Conservation (phyloP, 192 early-diverging fungal species). For the Bifiguratus adelaidae region DNA sequence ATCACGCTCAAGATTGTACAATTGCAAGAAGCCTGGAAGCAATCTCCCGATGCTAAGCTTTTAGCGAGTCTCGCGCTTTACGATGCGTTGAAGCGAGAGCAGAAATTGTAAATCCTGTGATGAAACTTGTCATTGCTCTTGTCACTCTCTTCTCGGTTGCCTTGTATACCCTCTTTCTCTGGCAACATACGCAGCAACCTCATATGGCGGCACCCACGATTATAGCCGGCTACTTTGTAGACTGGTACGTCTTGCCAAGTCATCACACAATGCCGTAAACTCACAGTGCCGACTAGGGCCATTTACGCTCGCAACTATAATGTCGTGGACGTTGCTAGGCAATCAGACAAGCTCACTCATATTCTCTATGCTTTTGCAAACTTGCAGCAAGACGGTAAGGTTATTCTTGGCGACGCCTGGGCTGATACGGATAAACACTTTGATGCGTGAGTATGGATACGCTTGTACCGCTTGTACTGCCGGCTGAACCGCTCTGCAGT, state of each 20-base stretch:
- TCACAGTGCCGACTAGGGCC: conserved; percentile 36
- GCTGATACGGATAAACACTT: conserved; percentile 64
- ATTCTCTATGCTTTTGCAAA: conserved; percentile 76
- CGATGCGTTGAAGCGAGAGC: conserved; percentile 26
- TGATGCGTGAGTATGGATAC: conserved; percentile 3
- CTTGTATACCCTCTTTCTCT: no score
- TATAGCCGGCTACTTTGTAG: conserved; percentile 25
- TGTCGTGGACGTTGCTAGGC: conserved; percentile 44
- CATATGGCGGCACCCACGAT: no score
- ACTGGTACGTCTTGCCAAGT: conserved; percentile 10
- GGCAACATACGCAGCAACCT: no score
- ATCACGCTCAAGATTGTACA: conserved; percentile 60
- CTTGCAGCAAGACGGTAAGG: conserved; percentile 44
- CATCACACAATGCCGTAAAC: background rate
- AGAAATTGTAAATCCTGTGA: conserved; percentile 22
- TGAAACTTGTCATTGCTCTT: no score
- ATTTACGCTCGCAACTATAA: conserved; percentile 62
- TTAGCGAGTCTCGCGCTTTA: conserved; percentile 54
- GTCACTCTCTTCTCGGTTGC: no score
- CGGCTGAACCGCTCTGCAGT: background rate
- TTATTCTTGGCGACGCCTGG: conserved; percentile 52
- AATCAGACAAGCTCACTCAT: conserved; percentile 57
- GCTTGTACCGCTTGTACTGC: background rate
- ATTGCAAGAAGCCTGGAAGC: conserved; percentile 51
- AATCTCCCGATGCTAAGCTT: conserved; percentile 62